Base-by-base conservation (phyloP, 306 rosid genomes). In the Cyclanthera cordifolia region DNA sequence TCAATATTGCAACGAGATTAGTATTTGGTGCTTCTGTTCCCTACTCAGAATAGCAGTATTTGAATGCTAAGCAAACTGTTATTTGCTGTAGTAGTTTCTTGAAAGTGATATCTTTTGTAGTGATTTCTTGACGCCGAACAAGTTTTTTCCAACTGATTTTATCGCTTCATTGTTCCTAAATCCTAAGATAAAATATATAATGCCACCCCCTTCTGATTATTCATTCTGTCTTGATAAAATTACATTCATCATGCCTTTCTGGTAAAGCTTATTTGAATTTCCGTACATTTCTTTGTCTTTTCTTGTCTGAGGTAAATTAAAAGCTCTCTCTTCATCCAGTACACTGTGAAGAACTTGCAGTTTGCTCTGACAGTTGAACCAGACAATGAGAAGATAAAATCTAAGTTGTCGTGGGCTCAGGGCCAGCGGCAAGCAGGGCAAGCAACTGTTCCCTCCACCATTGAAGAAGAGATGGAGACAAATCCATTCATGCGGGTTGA, bases 401-500 rank as follows among this genome's bases (percentile, higher is more conserved):
- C 76, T 59, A 90, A 90, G 83, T 78, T 88, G 80, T 46, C 75
- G 13, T 90, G 95, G 93, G 89, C 97, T 58, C 85, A 85, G 73
- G 74, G 83, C 80, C 90, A 80, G 82, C 80, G 79, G 56, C 77
- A 81, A 55, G 78, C 84, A 13, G 93, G 88, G 67, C 83, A 73
- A 21, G 89, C 95, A 2, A 84, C 93, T 0, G 65, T 90, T 83
- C 93, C 97, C 48, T 88, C 97, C 17, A 82, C 89, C 69, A 88
- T 90, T 30, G 97, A 73, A 76, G 87, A 86, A 9, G 97, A 90
- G 77, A 2, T 79, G 81, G 95, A 88, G 76, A 88, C 86, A 32
- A 80, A 90, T 68, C 95, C 95, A 9, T 90, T 90, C 74, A 82
- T 90, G 80, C 79, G 97, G 52, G 90, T 72, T 59, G 95, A 90